Base-by-base conservation (phyloP, 2,329 filamentous ascomycete genomes). In the Aspergillus carbonarius region DNA sequence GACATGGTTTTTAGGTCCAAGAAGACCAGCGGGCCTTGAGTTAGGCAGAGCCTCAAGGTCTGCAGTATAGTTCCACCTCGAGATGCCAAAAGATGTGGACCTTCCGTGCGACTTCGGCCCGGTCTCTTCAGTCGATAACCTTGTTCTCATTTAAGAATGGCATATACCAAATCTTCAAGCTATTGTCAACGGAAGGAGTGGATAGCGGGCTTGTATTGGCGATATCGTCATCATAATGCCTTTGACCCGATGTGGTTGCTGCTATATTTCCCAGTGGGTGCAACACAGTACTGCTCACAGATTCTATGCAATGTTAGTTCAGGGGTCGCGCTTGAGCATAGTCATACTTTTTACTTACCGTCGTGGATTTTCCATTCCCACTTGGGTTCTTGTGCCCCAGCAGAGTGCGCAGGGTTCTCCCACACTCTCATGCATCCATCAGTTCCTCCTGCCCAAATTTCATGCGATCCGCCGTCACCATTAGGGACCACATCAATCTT, bases 391-490 rank as follows among this genome's bases (percentile, higher is more conserved):
- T 79, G 69, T 4, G 72, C 69, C 9, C 78, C 81, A 55, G 74
- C 75, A 18, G 63, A 66, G 39, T 68, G 63, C n/a, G 76, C 72
- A 1, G 81, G 76, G 58, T 80, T 74, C 42, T 70, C 74, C 83
- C 83, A 85, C 55, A 79, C 73, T 58, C 82, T 75, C 55, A 84
- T 75, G 17, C 64, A 66, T 0, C 86, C 85, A 74, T 88, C 85
- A 1, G 71, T 78, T 0, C 84, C 85, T 9, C 86, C 86, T 47
- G 77, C 79, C 84, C 84, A 87, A 18, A 88, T 71, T 65, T 87
- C 83, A 64, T 81, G 77, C 8, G 76, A 73, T 10, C 70, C 73
- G 25, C 68, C 66, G 18, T 71, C 47, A 53, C 72, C 48, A 60
- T 67, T 63, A 30, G 70, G 52, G 10, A 77, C 74, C 5, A 87